These are phyloP conservation scores for Aspergillus niger DNA, from an alignment of 2,329 filamentous ascomycete species.

Conservation along the genomic window DNA sequence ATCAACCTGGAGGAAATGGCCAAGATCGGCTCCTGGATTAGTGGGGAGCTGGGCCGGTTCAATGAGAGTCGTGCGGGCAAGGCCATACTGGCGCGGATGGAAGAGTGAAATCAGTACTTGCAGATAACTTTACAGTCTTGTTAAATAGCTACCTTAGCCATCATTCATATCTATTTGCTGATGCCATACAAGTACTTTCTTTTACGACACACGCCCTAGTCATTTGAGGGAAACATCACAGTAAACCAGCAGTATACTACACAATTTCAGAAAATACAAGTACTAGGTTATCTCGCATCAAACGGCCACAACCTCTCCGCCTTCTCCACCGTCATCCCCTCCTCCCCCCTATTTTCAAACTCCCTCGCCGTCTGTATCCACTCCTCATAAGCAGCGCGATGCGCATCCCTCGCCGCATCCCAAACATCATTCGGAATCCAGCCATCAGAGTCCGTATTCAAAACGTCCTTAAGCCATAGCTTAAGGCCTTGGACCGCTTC, in stretches of 20 bases:
- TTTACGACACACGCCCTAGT: accelerated
- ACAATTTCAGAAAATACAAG: too few relatives aligned
- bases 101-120: background rate
- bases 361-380: constrained; percentile 34
- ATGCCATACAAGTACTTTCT: too few relatives aligned
- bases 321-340: constrained; percentile 25
- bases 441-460: constrained; percentile 35
- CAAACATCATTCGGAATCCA: constrained; percentile 37
- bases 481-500: constrained; percentile 33
- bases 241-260: accelerated
- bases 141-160: background rate
- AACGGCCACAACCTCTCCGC: constrained; percentile 32
- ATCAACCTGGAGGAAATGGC: constrained; percentile 58
- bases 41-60: constrained; percentile 52
- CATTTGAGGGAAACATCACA: too few relatives aligned
- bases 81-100: constrained; percentile 47
- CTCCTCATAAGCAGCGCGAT: constrained; percentile 31
- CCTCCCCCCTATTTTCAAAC: constrained; percentile 22
- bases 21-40: constrained; percentile 60
- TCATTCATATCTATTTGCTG: background rate
- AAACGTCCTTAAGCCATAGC: constrained; percentile 26
- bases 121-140: background rate
- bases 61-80: constrained; percentile 59
- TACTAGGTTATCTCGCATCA: constrained; percentile 25
- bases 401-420: constrained; percentile 28